Percentiles rank a stretch among this genome's conserved stretches.
Evolutionary conservation across 768 basidiomycete species (phyloP).

Genomic region (Russula dissimulans): DNA sequence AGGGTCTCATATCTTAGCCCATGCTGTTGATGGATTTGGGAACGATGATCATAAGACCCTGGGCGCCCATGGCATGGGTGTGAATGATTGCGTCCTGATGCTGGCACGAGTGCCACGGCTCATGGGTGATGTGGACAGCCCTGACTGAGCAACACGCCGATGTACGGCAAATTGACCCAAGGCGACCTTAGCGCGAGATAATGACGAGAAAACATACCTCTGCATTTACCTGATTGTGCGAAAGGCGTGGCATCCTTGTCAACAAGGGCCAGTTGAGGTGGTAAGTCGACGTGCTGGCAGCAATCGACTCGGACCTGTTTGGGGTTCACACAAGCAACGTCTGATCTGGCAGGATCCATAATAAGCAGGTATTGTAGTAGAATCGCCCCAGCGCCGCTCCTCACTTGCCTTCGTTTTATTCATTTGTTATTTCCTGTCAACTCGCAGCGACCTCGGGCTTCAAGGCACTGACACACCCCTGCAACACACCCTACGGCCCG

Average conservation of each 20-base stretch:
- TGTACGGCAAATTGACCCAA: conserved; percentile 16
- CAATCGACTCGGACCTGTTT: not conserved
- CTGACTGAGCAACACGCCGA: conserved; percentile 1
- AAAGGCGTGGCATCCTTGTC: not conserved
- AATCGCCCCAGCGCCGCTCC: no score
- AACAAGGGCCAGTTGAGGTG: not conserved
- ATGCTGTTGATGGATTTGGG: conserved; percentile 5
- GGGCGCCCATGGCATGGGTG: conserved; percentile 10
- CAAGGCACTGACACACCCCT: not conserved
- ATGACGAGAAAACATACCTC: conserved; percentile 15
- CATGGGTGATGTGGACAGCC: not conserved
- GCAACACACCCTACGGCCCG: not conserved
- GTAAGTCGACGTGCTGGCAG: conserved; percentile 1
- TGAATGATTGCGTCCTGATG: not conserved
- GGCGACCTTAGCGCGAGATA: not conserved
- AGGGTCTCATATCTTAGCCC: not conserved
- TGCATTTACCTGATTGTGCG: not conserved
- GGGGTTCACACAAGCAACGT: no score
- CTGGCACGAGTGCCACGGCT: conserved; percentile 1
- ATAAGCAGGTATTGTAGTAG: not conserved
- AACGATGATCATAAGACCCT: conserved; percentile 6
- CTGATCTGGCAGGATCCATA: not conserved
- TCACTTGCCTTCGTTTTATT: not conserved
- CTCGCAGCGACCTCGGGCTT: not conserved
- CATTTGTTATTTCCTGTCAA: not conserved